These are phyloP conservation scores for Xylariaceae sp. DNA, from an alignment of 2,329 filamentous ascomycete genomes.

Conservation along the genomic window DNA sequence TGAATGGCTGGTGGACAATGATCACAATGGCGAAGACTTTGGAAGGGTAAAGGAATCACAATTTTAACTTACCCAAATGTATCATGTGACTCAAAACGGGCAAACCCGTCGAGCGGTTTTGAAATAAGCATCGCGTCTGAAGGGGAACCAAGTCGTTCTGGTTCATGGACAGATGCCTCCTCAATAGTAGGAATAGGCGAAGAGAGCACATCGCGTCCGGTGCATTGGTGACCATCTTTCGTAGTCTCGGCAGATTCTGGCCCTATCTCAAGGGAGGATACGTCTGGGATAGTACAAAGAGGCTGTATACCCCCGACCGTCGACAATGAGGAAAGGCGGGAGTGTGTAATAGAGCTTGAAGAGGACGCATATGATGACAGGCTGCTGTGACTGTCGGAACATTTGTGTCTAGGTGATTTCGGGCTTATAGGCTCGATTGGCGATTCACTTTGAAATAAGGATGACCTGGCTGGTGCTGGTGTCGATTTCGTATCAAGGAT, in stretches of 20 bases:
- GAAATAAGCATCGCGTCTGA: conserved; percentile 32
- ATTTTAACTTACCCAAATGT: conserved; percentile 20
- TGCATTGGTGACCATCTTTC: background rate
- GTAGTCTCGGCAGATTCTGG: conserved; percentile 7
- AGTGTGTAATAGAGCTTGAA: conserved; percentile 44
- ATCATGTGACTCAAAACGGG: conserved; percentile 19
- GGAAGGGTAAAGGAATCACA: conserved; percentile 4
- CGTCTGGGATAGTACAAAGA: conserved; percentile 34
- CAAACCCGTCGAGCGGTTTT: conserved; percentile 17
- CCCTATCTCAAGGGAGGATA: conserved; percentile 34
- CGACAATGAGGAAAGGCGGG: conserved; percentile 51
- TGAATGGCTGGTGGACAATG: background rate
- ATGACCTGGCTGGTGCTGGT: conserved; percentile 20
- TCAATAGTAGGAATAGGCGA: conserved; percentile 15
- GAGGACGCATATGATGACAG: conserved; percentile 48
- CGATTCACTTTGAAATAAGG: conserved; percentile 25
- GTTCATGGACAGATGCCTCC: conserved; percentile 11
- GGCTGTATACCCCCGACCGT: conserved; percentile 43
- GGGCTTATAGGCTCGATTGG: conserved; percentile 28
- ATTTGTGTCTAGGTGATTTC: conserved; percentile 39
- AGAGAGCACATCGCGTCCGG: conserved; percentile 14
- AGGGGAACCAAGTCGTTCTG: conserved; percentile 23
- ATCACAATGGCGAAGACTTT: conserved; percentile 3
- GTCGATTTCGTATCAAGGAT: conserved; percentile 36
- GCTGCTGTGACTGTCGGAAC: conserved; percentile 51